phyloP scores from a whole-genome alignment of 441 rosid species.

The Gossypium schwendimanii region DNA sequence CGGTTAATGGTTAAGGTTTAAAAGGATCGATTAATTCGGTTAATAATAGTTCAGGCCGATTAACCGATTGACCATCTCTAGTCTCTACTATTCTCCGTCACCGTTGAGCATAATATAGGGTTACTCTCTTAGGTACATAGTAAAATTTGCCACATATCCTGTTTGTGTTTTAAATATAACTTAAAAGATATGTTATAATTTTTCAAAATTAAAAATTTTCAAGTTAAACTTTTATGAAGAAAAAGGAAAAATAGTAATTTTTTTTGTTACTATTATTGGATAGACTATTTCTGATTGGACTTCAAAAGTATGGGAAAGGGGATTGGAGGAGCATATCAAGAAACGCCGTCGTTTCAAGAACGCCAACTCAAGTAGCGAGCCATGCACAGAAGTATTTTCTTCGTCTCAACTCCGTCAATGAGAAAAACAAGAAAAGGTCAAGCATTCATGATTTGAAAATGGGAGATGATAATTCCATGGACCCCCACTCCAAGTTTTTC shows the following conservation, averaged over 20 bases:
- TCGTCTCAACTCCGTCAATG: not conserved
- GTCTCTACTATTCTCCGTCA: too few species aligned
- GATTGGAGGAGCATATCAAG: constrained; percentile 11
- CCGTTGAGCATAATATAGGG: too few species aligned
- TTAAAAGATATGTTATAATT: too few species aligned
- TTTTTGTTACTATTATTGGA: not conserved
- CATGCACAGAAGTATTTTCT: constrained; percentile 11
- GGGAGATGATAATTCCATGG: not conserved
- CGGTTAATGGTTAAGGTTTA: too few species aligned
- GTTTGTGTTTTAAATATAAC: too few species aligned
- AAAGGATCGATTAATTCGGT: too few species aligned
- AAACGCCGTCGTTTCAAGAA: constrained; percentile 4
- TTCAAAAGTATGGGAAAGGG: constrained; percentile 7
- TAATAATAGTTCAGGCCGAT: too few species aligned
- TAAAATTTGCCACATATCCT: too few species aligned
- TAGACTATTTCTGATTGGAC: constrained; percentile 2
- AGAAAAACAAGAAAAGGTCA: not conserved
- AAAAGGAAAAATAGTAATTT: not conserved
- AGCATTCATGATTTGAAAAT: constrained; percentile 10
- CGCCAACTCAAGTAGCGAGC: constrained; percentile 11
- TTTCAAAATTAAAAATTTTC: too few species aligned
- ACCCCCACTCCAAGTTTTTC: not conserved
- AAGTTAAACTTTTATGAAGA: too few species aligned
- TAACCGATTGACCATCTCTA: too few species aligned
- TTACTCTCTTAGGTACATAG: too few species aligned